Percentiles rank a stretch among this genome's conserved stretches.
phyloP scores from a whole-genome alignment of 306 rosid species.

The Vigna mungo region DNA sequence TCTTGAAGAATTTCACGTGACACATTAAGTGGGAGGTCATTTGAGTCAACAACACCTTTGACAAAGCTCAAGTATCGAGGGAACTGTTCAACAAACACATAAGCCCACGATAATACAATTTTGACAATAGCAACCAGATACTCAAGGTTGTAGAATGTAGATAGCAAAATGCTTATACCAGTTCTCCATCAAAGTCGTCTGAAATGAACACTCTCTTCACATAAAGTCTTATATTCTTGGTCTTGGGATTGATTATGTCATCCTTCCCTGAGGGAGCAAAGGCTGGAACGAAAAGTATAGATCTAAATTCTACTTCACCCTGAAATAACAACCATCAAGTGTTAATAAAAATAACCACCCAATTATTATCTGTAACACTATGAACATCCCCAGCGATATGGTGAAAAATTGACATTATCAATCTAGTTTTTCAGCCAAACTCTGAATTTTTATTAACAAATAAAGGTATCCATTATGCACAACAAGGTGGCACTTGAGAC shows the following conservation, averaged over 20 bases:
- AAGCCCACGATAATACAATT: constrained; percentile 32
- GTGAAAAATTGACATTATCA: not conserved
- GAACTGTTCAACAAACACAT: constrained; percentile 63
- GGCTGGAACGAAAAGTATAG: constrained; percentile 93
- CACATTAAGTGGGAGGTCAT: constrained; percentile 97
- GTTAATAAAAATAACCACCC: constrained; percentile 16
- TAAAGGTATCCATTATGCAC: not conserved
- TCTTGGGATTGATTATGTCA: constrained; percentile 85
- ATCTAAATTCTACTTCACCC: constrained; percentile 98
- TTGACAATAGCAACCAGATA: constrained; percentile 18
- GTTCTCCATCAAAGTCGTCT: constrained; percentile 96
- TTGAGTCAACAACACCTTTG: constrained; percentile 96
- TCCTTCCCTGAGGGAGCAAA: constrained; percentile 79
- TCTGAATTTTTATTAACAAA: constrained; percentile 3
- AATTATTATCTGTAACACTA: constrained; percentile 5
- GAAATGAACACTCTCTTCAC: constrained; percentile 98
- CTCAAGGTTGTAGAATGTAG: not conserved
- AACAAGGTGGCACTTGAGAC: constrained; percentile 8
- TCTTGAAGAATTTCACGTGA: constrained; percentile 99
- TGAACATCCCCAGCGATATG: not conserved
- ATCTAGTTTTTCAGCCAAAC: constrained; percentile 14
- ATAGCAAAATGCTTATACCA: constrained; percentile 62
- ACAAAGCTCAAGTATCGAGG: constrained; percentile 94
- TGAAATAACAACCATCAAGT: constrained; percentile 50
- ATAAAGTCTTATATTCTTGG: constrained; percentile 91